phyloP scores from a whole-genome alignment of 768 basidiomycete species.

The Tulasnella calospora region DNA sequence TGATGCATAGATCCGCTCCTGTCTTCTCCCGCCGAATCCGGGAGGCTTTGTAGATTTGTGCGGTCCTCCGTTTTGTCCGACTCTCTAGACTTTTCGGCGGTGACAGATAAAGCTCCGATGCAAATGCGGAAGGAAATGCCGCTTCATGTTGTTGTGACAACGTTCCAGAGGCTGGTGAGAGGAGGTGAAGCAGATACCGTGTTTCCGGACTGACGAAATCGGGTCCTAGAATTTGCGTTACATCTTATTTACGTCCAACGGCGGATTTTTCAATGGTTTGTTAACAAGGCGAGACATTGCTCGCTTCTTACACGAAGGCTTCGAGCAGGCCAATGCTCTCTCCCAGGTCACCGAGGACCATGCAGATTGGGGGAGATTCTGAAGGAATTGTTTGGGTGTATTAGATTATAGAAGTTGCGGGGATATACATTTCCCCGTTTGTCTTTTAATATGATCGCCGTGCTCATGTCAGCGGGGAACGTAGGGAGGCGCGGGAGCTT shows the following conservation, averaged over 20 bases:
- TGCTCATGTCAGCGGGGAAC: background rate
- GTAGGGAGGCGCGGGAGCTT: background rate
- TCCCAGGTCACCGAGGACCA: constrained; percentile 1
- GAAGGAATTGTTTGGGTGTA: background rate
- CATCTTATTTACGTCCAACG: constrained; percentile 59
- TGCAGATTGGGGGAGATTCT: background rate
- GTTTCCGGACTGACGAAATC: background rate
- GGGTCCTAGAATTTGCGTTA: constrained; percentile 56
- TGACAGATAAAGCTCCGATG: constrained; percentile 48
- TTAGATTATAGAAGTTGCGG: background rate
- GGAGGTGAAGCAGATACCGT: constrained; percentile 18
- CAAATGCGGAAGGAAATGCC: constrained; percentile 66
- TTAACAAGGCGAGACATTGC: constrained; percentile 66
- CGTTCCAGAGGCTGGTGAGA: constrained; percentile 66
- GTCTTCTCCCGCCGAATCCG: constrained; percentile 28
- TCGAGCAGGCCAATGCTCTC: constrained; percentile 18
- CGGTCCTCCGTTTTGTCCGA: constrained; percentile 17
- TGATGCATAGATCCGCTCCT: constrained; percentile 30
- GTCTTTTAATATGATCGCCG: background rate
- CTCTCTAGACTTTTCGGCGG: constrained; percentile 35
- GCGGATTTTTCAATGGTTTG: constrained; percentile 54
- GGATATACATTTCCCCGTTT: background rate
- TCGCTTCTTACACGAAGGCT: constrained; percentile 21
- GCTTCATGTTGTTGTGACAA: constrained; percentile 62
- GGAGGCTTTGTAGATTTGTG: constrained; percentile 11